phyloP scores from a whole-genome alignment of 495 filamentous ascomycete genomes.

The Penicillium lividum region DNA sequence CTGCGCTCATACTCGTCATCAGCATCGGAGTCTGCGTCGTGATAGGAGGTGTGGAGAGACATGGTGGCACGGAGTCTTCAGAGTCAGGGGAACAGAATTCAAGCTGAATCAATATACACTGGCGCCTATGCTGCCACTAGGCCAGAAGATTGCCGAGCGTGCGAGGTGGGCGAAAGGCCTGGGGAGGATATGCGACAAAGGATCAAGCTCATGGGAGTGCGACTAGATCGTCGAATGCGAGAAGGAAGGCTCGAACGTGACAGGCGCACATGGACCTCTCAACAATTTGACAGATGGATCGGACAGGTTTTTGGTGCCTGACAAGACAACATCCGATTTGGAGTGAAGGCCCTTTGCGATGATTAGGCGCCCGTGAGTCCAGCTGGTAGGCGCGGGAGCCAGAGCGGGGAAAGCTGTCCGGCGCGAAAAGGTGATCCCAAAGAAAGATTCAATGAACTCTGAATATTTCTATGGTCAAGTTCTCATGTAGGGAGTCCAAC shows the following conservation, averaged over 20 bases:
- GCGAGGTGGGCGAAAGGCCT: not conserved
- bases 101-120: not conserved
- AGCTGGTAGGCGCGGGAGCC: slow-evolving; percentile 20
- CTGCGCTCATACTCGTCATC: slow-evolving; percentile 93
- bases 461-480: not conserved
- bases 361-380: not conserved
- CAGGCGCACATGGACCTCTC: not conserved
- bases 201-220: slow-evolving; percentile 15
- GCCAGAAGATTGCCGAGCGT: not conserved
- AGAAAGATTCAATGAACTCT: not conserved
- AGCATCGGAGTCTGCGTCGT: slow-evolving; percentile 84
- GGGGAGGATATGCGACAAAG: slow-evolving; percentile 19
- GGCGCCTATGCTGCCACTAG: not conserved
- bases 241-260: not conserved
- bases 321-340: not conserved
- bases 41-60: slow-evolving; percentile 52
- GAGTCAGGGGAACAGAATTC: not conserved
- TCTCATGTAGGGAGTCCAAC: not conserved
- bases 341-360: not conserved
- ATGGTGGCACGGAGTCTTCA: slow-evolving; percentile 26
- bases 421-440: slow-evolving; percentile 2
- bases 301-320: not conserved
- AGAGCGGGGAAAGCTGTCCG: slow-evolving; percentile 27
- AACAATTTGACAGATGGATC: not conserved
- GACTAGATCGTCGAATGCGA: not conserved